These are phyloP conservation scores for Sugiyamaella xylanicola DNA, from an alignment of 1,139 yeast species.

Conservation along the genomic window DNA sequence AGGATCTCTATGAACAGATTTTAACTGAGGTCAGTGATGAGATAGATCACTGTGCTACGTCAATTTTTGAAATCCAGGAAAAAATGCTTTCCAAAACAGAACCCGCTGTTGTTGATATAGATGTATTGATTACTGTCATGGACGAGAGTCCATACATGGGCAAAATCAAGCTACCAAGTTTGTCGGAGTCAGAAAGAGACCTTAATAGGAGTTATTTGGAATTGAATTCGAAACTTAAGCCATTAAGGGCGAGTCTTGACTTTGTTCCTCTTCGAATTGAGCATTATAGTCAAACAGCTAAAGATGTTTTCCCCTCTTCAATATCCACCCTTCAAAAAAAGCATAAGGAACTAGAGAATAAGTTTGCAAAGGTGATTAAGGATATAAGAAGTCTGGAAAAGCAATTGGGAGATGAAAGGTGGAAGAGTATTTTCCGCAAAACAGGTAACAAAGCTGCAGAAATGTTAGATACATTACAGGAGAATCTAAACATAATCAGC, in stretches of 20 bases:
- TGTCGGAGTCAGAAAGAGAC: slow-evolving; percentile 40
- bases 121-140: slow-evolving; percentile 26
- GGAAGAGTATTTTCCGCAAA: slow-evolving; percentile 47
- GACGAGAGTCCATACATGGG: slow-evolving; percentile 30
- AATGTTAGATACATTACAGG: slow-evolving; percentile 30
- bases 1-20: slow-evolving; percentile 57
- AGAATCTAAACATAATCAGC: slow-evolving; percentile 24
- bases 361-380: slow-evolving; percentile 47
- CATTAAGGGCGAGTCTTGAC: slow-evolving; percentile 61
- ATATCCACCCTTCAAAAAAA: slow-evolving; percentile 45
- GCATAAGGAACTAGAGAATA: slow-evolving; percentile 47
- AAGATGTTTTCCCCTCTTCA: slow-evolving; percentile 42
- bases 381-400: slow-evolving; percentile 48
- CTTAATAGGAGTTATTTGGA: slow-evolving; percentile 40
- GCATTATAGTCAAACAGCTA: slow-evolving; percentile 46
- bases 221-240: slow-evolving; percentile 48
- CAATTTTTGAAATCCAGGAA: slow-evolving; percentile 42
- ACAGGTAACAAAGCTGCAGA: slow-evolving; percentile 33
- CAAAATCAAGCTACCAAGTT: slow-evolving; percentile 34
- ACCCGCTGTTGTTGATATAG: slow-evolving; percentile 24
- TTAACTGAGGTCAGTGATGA: slow-evolving; percentile 56
- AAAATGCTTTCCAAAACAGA: slow-evolving; percentile 21
- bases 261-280: slow-evolving; percentile 60
- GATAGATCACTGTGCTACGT: slow-evolving; percentile 49
- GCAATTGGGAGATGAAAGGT: slow-evolving; percentile 55